Base-by-base conservation (phyloP, 163 green algal species). In the Chlamydomonas reinhardtii region DNA sequence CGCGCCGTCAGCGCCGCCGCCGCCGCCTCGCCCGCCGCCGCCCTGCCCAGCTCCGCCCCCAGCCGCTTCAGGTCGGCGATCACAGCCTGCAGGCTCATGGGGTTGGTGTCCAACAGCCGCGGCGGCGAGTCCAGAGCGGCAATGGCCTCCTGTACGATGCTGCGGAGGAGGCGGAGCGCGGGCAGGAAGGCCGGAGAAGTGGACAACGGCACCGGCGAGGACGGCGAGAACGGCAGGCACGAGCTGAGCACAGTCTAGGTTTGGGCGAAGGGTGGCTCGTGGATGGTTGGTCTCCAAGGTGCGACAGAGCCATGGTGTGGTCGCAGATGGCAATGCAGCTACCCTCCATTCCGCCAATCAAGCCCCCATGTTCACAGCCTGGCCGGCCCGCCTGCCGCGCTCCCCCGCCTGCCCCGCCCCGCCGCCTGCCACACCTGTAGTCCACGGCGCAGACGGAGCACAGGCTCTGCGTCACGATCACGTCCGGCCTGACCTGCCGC, bases 401-500 rank as follows among this genome's bases (percentile, higher is more conserved):
- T 54, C 11, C 6, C 48, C 48, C 48, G 14, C 81, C 83, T 32
- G 93, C 90, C 48, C 48, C 48, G 11, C 48, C 14, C 48, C 48
- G 12, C 48, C 48, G 48, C 48, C 48, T 16, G 12, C 48, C 14
- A 2, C 48, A 56, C 48, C 48, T 56, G 9, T 56, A 56, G 81
- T 96, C 91, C 9, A 98, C 93, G n/a, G 87, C 88, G 89, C 95
- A 98, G 32, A 98, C 95, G 52, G 82, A 86, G 88, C 95, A 98
- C 4, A 98, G 90, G 16, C 84, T 93, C 91, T 97, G 94, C n/a
- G 94, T 98, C 9, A 97, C 43, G 69, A 98, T 93, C 37, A 95
- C 84, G 74, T 95, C 93, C 15, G 95, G 95, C 39, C 31, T 29
- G 24, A 97, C 79, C 20, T 76, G 14, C 39, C 84, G 48, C 39